These are phyloP conservation scores for Mimosa bimucronata DNA, from an alignment of 306 rosid genomes.

Conservation along the genomic window DNA sequence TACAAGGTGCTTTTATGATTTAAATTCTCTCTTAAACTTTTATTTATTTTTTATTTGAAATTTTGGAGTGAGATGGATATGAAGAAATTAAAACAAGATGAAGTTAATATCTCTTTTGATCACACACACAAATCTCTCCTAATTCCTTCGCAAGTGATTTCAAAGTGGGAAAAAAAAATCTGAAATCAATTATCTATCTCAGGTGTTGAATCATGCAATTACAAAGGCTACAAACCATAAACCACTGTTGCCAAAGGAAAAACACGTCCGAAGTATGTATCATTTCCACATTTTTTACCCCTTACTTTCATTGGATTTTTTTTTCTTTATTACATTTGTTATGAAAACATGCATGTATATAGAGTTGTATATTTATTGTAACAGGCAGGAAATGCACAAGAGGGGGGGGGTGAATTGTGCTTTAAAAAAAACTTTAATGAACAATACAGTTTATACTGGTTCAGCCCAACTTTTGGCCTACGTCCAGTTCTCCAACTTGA, in stretches of 20 bases:
- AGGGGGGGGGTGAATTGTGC: no score
- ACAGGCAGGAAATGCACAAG: no score
- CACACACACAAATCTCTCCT: background rate
- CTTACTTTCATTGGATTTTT: background rate
- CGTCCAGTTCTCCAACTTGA: no score
- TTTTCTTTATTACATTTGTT: background rate
- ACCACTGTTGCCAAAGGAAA: constrained; percentile 78
- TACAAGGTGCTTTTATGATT: constrained; percentile 55
- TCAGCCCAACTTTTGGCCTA: no score
- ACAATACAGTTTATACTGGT: no score
- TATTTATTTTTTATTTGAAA: background rate
- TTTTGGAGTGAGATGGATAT: background rate
- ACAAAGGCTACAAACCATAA: constrained; percentile 73
- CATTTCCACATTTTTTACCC: background rate
- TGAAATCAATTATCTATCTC: background rate
- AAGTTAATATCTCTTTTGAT: background rate
- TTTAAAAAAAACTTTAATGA: no score
- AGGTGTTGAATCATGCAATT: constrained; percentile 83
- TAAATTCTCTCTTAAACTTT: background rate
- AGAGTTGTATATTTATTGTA: no score
- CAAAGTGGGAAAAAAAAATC: background rate
- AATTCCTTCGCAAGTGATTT: background rate
- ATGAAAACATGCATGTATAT: background rate
- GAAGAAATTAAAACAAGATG: no score
- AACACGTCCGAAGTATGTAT: constrained; percentile 69